A percentile compares a stretch with the other conserved stretches of the same genome.
phyloP scores from a whole-genome alignment of 495 filamentous ascomycete species.

The Xylaria nigripes region DNA sequence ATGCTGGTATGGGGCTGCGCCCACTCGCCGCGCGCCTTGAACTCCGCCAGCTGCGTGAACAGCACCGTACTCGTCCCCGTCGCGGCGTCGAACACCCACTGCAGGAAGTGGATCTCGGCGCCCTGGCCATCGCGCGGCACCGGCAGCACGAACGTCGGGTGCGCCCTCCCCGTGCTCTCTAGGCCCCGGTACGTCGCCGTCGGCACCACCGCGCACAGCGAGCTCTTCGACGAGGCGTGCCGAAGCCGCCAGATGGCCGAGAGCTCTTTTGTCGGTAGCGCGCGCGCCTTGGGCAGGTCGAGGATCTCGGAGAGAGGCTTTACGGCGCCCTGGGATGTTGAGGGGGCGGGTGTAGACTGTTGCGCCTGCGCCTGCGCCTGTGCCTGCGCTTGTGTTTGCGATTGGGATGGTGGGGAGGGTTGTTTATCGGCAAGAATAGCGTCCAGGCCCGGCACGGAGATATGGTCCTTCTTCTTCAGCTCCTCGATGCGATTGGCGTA shows the following conservation, averaged over 20 bases:
- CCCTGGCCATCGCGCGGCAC: constrained; percentile 64
- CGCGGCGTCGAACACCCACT: constrained; percentile 61
- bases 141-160: constrained; percentile 87
- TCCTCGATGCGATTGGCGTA: constrained; percentile 74
- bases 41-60: constrained; percentile 88
- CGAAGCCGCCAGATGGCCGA: constrained; percentile 86
- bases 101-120: constrained; percentile 75
- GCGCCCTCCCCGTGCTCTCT: constrained; percentile 53
- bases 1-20: constrained; percentile 87
- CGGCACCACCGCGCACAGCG: constrained; percentile 76
- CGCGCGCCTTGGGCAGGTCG: constrained; percentile 65
- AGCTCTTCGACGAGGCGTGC: constrained; percentile 58
- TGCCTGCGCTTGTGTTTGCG: not conserved
- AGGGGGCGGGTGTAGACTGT: constrained; percentile 26
- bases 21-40: constrained; percentile 81
- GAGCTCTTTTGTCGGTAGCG: constrained; percentile 73
- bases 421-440: constrained; percentile 30
- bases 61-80: constrained; percentile 68
- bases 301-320: constrained; percentile 79
- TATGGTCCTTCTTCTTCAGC: constrained; percentile 48
- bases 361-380: constrained; percentile 14
- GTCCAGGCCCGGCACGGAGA: constrained; percentile 38
- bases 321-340: constrained; percentile 44
- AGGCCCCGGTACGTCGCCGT: constrained; percentile 61
- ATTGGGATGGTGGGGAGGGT: not conserved